Evolutionary conservation across 306 rosid genomes (phyloP).

Genomic region (Hippophae rhamnoides): DNA sequence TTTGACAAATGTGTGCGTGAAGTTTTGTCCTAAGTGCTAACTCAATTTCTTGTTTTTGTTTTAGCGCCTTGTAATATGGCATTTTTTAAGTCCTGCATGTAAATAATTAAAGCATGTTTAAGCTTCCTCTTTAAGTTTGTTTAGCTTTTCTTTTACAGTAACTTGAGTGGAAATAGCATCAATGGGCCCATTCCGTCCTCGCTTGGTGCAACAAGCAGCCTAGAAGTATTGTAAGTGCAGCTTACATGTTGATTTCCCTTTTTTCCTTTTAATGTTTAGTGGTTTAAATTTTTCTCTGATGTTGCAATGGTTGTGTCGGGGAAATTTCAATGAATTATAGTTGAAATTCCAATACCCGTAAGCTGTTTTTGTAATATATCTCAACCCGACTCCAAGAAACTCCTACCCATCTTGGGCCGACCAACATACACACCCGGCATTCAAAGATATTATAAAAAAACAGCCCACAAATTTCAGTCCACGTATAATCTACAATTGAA

Average conservation of each 20-base stretch:
- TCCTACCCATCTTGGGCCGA: too few relatives aligned
- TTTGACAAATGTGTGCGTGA: too few relatives aligned
- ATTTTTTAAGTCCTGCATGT: background rate
- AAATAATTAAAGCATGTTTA: background rate
- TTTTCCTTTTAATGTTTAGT: background rate
- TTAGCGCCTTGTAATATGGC: background rate
- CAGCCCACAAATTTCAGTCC: too few relatives aligned
- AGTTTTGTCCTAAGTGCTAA: background rate
- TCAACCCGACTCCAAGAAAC: too few relatives aligned
- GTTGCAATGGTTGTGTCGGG: too few relatives aligned
- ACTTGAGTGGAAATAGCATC: conserved; percentile 81
- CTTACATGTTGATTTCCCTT: conserved; percentile 12
- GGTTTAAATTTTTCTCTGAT: too few relatives aligned
- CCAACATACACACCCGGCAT: too few relatives aligned
- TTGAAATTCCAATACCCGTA: too few relatives aligned
- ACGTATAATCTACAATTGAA: too few relatives aligned
- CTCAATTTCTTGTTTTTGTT: background rate
- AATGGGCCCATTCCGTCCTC: conserved; percentile 72
- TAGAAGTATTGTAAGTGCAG: conserved; percentile 72
- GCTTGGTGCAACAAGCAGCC: conserved; percentile 56
- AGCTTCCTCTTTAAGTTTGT: conserved; percentile 18
- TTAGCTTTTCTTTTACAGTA: conserved; percentile 36
- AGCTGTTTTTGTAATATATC: too few relatives aligned
- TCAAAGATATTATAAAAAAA: too few relatives aligned
- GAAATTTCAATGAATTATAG: too few relatives aligned